A percentile compares a stretch with the other conserved stretches of the same genome.
phyloP scores from a whole-genome alignment of 495 filamentous ascomycete genomes.

The Xylaria curta region DNA sequence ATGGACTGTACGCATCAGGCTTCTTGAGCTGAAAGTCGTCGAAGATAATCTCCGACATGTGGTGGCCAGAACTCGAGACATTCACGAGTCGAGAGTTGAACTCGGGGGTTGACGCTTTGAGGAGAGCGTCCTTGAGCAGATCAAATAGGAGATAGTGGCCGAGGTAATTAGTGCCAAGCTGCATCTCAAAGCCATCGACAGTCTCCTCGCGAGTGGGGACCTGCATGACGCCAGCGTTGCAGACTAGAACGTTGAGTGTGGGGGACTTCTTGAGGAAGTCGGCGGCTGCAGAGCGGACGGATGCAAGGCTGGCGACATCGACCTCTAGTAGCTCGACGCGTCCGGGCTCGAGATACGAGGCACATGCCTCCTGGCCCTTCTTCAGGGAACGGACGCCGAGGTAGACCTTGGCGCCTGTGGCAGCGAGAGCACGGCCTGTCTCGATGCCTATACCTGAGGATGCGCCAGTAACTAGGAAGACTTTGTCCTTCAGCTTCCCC shows the following conservation, averaged over 20 bases:
- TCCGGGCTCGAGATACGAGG: constrained; percentile 33
- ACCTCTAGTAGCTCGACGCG: constrained; percentile 41
- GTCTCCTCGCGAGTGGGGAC: constrained; percentile 42
- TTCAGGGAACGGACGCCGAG: constrained; percentile 48
- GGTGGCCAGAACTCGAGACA: constrained; percentile 51
- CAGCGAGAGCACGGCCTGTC: constrained; percentile 52
- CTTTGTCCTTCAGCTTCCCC: constrained; percentile 51
- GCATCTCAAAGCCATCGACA: constrained; percentile 51
- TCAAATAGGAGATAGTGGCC: constrained; percentile 57
- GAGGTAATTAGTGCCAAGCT: constrained; percentile 57
- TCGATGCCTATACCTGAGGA: constrained; percentile 61
- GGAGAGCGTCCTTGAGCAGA: constrained; percentile 49
- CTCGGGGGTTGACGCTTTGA: constrained; percentile 41
- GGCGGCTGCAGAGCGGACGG: constrained; percentile 37
- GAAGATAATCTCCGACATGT: constrained; percentile 23
- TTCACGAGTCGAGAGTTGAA: constrained; percentile 53
- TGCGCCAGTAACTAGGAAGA: constrained; percentile 58
- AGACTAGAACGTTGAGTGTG: constrained; percentile 37
- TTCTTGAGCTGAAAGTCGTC: constrained; percentile 34
- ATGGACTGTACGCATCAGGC: constrained; percentile 43
- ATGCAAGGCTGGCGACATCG: constrained; percentile 32
- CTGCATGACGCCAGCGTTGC: constrained; percentile 49
- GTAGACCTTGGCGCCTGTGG: constrained; percentile 57
- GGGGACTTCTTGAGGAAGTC: constrained; percentile 28
- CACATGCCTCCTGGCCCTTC: constrained; percentile 42